Percentiles rank a stretch among this genome's conserved stretches.
phyloP scores from a whole-genome alignment of 2,329 filamentous ascomycete genomes.

The Plenodomus tracheiphilus region DNA sequence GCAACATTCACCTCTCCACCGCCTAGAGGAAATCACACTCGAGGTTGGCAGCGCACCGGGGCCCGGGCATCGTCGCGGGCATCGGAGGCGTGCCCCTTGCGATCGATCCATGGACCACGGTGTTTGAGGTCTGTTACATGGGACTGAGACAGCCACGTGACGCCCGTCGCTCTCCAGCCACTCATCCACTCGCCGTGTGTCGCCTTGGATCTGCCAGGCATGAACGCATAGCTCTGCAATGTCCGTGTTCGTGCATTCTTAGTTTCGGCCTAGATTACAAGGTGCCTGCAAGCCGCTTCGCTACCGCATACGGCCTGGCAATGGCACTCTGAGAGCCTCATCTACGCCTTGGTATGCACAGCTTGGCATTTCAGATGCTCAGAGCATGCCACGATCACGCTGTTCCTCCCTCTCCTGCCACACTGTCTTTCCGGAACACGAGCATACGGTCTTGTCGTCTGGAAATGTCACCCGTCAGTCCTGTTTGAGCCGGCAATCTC shows the following conservation, averaged over 20 bases:
- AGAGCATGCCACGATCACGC: slow-evolving; percentile 87
- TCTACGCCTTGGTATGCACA: slow-evolving; percentile 1
- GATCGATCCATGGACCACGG: slow-evolving; percentile 19
- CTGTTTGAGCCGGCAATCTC: background rate
- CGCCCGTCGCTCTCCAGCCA: slow-evolving; percentile 16
- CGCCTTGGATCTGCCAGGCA: slow-evolving; percentile 24
- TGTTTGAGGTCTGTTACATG: slow-evolving; percentile 47
- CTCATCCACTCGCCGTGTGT: slow-evolving; percentile 18
- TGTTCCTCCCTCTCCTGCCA: slow-evolving; percentile 97
- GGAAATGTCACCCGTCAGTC: background rate
- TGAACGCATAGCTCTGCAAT: slow-evolving; percentile 40
- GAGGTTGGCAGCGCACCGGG: slow-evolving; percentile 13
- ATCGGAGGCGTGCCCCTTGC: slow-evolving; percentile 12
- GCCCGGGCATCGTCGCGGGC: slow-evolving; percentile 13
- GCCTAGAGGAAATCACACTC: no score
- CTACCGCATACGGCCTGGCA: background rate
- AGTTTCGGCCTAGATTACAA: slow-evolving; percentile 42
- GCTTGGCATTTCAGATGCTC: slow-evolving; percentile 36
- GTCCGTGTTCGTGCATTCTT: slow-evolving; percentile 34
- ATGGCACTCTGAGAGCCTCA: slow-evolving; percentile 23
- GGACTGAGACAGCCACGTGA: slow-evolving; percentile 45
- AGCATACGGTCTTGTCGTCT: slow-evolving; percentile 95
- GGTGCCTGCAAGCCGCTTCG: slow-evolving; percentile 13
- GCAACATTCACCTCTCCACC: slow-evolving; percentile 3
- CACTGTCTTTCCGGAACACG: slow-evolving; percentile 94